A percentile compares a stretch with the other conserved stretches of the same genome.
Conservation (phyloP, 176 grass and related monocot genomes). For the Eremochloa ophiuroides region DNA sequence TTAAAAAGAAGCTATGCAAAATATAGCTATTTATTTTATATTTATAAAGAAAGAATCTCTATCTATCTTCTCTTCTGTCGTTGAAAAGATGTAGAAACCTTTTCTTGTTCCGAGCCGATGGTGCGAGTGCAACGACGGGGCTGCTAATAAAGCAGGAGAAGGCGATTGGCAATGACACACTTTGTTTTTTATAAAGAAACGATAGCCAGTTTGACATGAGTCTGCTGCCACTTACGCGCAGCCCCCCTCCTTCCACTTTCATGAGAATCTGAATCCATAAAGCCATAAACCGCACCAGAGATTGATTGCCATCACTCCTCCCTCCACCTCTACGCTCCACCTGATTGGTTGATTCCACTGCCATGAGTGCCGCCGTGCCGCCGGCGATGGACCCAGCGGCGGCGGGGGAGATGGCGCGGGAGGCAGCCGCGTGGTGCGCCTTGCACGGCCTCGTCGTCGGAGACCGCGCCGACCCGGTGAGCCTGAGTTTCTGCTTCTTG, state of each 20-base stretch:
- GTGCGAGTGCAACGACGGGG: background rate
- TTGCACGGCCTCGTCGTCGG: conserved; percentile 74
- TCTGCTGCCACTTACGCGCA: background rate
- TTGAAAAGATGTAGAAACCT: background rate
- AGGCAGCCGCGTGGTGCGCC: conserved; percentile 52
- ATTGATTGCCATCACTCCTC: background rate
- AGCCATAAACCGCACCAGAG: background rate
- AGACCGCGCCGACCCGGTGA: conserved; percentile 51
- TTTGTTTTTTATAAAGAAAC: background rate
- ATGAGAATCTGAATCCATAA: background rate
- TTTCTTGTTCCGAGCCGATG: background rate
- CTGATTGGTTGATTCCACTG: background rate
- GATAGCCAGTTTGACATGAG: background rate
- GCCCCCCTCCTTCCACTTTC: background rate
- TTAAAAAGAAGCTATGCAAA: background rate
- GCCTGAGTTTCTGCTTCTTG: background rate
- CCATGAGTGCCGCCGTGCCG: conserved; percentile 23
- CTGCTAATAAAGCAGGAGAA: conserved; percentile 1
- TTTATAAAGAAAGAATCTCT: background rate
- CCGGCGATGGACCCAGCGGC: background rate
- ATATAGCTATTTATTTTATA: background rate
- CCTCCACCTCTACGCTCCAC: background rate
- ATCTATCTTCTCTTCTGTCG: background rate
- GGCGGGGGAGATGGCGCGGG: conserved; percentile 40
- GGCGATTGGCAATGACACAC: background rate